These are phyloP conservation scores for Panicum virgatum DNA, from an alignment of 202 grass and related monocot genomes.

Conservation along the genomic window DNA sequence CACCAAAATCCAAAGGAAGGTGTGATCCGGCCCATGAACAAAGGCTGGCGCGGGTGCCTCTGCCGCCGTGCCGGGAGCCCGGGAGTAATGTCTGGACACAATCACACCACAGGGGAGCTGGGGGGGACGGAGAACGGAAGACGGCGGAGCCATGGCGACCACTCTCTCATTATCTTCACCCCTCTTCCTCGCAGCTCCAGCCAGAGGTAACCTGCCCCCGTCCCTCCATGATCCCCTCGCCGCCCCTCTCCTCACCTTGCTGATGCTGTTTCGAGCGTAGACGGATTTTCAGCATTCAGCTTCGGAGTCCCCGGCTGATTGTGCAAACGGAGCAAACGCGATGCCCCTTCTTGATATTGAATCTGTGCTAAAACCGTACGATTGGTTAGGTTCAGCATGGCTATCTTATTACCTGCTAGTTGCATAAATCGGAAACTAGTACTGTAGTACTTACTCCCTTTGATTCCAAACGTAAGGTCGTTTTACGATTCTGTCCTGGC, in stretches of 20 bases:
- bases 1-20: not conserved
- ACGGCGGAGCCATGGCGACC: slow-evolving; percentile 39
- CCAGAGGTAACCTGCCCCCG: slow-evolving; percentile 45
- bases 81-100: not conserved
- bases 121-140: not conserved
- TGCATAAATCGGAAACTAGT: too few relatives aligned
- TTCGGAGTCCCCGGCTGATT: not conserved
- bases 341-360: too few relatives aligned
- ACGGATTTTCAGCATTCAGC: not conserved
- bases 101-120: not conserved
- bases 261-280: not conserved
- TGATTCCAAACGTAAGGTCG: too few relatives aligned
- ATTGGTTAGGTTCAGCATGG: too few relatives aligned
- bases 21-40: not conserved
- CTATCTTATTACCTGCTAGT: too few relatives aligned
- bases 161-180: slow-evolving; percentile 50
- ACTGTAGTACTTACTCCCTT: too few relatives aligned
- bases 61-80: not conserved
- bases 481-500: too few relatives aligned
- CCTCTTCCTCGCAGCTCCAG: slow-evolving; percentile 39
- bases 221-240: not conserved
- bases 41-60: too few relatives aligned
- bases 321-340: too few relatives aligned
- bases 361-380: too few relatives aligned
- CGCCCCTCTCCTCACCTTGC: not conserved